A percentile compares a stretch with the other conserved stretches of the same genome.
Conservation (phyloP, 2,329 filamentous ascomycete genomes). For the Fusarium mexicanum region DNA sequence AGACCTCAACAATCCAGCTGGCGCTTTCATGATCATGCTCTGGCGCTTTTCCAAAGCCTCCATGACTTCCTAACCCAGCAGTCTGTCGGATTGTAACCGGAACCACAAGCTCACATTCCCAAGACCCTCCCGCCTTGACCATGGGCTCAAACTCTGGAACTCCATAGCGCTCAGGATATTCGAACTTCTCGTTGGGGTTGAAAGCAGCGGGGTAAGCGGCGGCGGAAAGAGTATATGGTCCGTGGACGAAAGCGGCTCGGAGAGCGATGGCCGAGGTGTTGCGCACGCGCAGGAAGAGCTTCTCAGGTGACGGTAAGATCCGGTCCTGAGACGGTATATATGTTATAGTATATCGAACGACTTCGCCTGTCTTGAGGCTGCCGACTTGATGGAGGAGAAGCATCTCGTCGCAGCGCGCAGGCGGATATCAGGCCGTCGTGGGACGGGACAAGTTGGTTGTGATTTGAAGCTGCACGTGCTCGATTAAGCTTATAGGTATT, state of each 20-base stretch:
- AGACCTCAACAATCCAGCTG: constrained; percentile 90
- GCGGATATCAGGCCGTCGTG: constrained; percentile 12
- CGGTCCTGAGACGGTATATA: constrained; percentile 91
- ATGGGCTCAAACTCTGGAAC: constrained; percentile 94
- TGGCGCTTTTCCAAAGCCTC: constrained; percentile 57
- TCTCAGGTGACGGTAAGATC: constrained; percentile 84
- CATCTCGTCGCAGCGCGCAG: constrained; percentile 63
- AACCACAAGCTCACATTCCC: constrained; percentile 81
- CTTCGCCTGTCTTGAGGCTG: constrained; percentile 92
- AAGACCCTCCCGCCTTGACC: constrained; percentile 91
- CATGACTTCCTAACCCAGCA: constrained; percentile 60
- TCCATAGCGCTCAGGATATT: constrained; percentile 74
- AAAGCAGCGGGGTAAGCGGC: constrained; percentile 86
- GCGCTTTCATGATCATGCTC: constrained; percentile 65
- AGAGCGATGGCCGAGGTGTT: constrained; percentile 92
- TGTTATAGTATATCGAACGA: constrained; percentile 89
- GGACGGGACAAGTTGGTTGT: neutral
- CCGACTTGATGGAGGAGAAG: constrained; percentile 90
- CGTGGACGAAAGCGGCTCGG: constrained; percentile 94
- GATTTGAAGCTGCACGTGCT: constrained; percentile 11
- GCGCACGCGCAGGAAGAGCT: constrained; percentile 86
- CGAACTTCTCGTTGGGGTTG: constrained; percentile 82
- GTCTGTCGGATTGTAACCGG: constrained; percentile 79
- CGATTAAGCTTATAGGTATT: constrained; percentile 1
- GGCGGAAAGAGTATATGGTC: constrained; percentile 90